Conservation (phyloP, 305 asterid species). For the Solanum chacoense region DNA sequence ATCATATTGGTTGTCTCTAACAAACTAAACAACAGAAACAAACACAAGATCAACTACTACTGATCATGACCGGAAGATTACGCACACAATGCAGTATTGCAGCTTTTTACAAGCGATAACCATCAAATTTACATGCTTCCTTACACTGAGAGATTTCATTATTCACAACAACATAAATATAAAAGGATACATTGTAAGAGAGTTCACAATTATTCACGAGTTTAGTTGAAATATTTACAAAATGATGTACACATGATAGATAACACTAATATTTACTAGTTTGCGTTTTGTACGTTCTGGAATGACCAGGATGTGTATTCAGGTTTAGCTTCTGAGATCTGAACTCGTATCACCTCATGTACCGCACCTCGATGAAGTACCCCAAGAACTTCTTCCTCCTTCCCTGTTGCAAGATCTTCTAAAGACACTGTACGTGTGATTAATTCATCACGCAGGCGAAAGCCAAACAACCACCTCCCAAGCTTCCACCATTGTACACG, state of each 20-base stretch:
- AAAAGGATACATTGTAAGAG: background rate
- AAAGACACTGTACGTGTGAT: conserved; percentile 37
- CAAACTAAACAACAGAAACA: background rate
- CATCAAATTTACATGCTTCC: background rate
- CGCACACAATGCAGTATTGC: background rate
- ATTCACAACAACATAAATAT: background rate
- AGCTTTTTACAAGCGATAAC: background rate
- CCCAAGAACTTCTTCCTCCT: conserved; percentile 46
- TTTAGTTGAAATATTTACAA: background rate
- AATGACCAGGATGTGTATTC: conserved; percentile 40
- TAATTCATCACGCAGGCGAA: conserved; percentile 51
- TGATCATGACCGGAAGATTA: background rate
- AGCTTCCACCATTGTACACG: conserved; percentile 88
- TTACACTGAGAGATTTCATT: background rate
- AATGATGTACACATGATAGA: background rate
- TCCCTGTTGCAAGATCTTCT: conserved; percentile 29
- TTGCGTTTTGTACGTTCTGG: conserved; percentile 23
- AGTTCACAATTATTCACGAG: background rate
- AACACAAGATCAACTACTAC: background rate
- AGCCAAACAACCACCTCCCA: conserved; percentile 70
- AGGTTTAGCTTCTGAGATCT: conserved; percentile 36
- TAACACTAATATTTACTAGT: background rate
- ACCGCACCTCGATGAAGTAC: conserved; percentile 67
- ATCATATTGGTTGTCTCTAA: too few species aligned
- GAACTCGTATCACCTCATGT: conserved; percentile 71